Evolutionary conservation across 345 rosid genomes (phyloP).

Genomic region (Lepidium africanum): DNA sequence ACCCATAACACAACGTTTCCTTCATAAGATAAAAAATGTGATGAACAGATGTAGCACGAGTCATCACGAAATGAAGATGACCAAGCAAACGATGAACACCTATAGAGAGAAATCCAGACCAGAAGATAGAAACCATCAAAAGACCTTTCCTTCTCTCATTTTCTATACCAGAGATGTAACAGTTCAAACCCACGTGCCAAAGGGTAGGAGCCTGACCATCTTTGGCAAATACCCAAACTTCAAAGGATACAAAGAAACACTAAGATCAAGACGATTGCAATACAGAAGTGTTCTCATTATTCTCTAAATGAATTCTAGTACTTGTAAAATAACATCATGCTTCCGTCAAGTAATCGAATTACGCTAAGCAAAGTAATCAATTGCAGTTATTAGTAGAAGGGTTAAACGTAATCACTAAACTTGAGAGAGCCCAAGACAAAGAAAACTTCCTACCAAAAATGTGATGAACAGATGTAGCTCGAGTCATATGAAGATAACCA

Average conservation of each 20-base stretch:
- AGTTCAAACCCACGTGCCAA: conserved; percentile 24
- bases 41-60: conserved; percentile 28
- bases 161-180: conserved; percentile 45
- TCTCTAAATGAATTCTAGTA: background rate
- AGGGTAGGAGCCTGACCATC: conserved; percentile 36
- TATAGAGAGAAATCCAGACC: conserved; percentile 23
- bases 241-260: background rate
- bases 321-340: background rate
- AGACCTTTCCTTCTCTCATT: conserved; percentile 23
- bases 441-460: background rate
- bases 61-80: conserved; percentile 10
- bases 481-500: conserved; percentile 10
- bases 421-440: background rate
- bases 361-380: background rate
- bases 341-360: background rate
- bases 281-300: background rate
- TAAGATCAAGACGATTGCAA: background rate
- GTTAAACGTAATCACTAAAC: background rate
- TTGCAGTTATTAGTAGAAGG: background rate
- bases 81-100: conserved; percentile 31
- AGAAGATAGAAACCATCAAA: conserved; percentile 36
- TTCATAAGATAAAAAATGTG: background rate
- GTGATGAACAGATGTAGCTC: conserved; percentile 31
- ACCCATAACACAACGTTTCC: background rate
- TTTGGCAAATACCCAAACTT: background rate